A percentile compares a stretch with the other conserved stretches of the same genome.
Conservation (phyloP, 179 eudicot species). For the Carnegiea gigantea region DNA sequence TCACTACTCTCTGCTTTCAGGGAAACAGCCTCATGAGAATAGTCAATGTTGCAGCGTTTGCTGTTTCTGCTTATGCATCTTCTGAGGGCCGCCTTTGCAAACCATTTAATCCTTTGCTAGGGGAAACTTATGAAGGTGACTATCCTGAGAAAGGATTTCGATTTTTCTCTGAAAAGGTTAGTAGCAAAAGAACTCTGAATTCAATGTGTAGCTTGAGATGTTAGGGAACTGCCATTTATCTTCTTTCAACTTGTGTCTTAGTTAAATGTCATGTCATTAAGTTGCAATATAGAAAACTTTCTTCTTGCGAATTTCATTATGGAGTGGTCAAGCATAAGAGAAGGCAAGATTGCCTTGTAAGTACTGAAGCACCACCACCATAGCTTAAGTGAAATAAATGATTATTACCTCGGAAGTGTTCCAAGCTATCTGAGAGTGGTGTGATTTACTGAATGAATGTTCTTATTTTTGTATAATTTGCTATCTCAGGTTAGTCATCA, state of each 20-base stretch:
- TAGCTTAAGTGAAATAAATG: background rate
- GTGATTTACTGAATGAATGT: background rate
- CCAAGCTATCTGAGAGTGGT: background rate
- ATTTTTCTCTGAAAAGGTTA: slow-evolving; percentile 79
- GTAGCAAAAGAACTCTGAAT: slow-evolving; percentile 11
- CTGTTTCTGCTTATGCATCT: slow-evolving; percentile 86
- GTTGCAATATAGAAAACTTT: background rate
- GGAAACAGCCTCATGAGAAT: slow-evolving; percentile 76
- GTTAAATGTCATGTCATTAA: background rate
- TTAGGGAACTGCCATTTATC: background rate
- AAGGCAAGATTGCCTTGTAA: too few species aligned
- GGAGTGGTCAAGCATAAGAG: background rate
- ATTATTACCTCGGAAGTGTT: background rate
- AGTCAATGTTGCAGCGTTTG: slow-evolving; percentile 84
- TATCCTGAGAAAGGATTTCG: slow-evolving; percentile 81
- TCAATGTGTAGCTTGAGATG: background rate
- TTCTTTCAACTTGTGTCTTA: background rate
- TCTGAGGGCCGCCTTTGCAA: slow-evolving; percentile 83
- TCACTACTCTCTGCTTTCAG: slow-evolving; percentile 40
- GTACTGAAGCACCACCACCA: background rate
- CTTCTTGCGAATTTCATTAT: background rate
- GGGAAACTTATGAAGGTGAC: slow-evolving; percentile 91
- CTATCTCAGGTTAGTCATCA: slow-evolving; percentile 79
- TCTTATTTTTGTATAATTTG: slow-evolving; percentile 16
- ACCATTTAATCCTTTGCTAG: slow-evolving; percentile 87